Evolutionary conservation across 169 alveolate species (phyloP), one percentile per base, ranked within the genome.

Genomic region (Plasmodium knowlesi): DNA sequence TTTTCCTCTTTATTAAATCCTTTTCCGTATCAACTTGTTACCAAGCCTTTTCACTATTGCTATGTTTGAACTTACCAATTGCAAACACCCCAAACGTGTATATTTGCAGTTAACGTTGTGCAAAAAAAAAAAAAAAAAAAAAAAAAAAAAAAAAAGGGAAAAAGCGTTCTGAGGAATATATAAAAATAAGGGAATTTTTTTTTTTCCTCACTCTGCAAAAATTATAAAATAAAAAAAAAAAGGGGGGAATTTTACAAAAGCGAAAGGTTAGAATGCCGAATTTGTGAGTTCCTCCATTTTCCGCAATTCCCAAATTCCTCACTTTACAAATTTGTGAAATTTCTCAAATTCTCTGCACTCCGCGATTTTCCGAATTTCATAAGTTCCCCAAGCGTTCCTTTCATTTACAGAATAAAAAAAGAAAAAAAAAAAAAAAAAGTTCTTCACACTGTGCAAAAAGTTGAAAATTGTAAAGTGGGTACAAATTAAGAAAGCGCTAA

Each of bases 51-150:
- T 34, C 43, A 16, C 1, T 14, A 12, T 74, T 74, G 43, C 53
- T 74, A 14, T 28, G 25, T 74, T 83, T 34, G 61, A 83, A 9
- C 46, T 83, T 25, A 41, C 72, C 61, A 57, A 61, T n/a, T 83
- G 43, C 70, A 34, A 14, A 83, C 22, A 10, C 39, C 22, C n/a
- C 71, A 37, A 83, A 61, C 22, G 71, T 19, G 70, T 54, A 54
- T 50, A 3, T 28, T 83, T 83, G 30, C 73, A 83, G 28, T 37
- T 67, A n/a, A 30, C 25, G 19, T 22, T 83, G 37, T 67, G 92
- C 54, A 54, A 50, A 83, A 67, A 25, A 83, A 82, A 82, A 83
- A 83, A 83, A 83, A 83, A 81, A 81, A 83, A 83, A 83, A 83
- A 83, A 83, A 83, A 83, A 83, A 83, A 83, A 83, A 83, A 71